Conservation (phyloP, 495 filamentous ascomycete genomes). For the Neurospora africana region DNA sequence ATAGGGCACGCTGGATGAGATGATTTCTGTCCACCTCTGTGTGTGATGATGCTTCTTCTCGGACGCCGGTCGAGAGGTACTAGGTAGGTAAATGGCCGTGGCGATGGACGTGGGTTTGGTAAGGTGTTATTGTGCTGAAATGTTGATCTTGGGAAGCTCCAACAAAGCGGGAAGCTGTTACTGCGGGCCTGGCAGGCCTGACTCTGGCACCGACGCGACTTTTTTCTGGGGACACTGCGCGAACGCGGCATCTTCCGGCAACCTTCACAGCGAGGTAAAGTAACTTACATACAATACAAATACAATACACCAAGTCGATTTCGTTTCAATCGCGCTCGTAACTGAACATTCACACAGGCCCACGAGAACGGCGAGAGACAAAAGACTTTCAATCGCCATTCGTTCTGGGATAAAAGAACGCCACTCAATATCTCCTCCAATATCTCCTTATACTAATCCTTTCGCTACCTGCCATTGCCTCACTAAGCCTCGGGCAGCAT, state of each 20-base stretch:
- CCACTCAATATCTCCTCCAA: background rate
- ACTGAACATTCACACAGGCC: background rate
- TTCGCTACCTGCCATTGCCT: background rate
- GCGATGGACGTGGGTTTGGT: background rate
- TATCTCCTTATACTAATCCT: background rate
- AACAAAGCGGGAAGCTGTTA: background rate
- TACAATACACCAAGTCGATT: background rate
- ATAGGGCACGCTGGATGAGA: background rate
- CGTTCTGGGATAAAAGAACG: background rate
- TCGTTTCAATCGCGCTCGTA: background rate
- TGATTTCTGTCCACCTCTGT: background rate
- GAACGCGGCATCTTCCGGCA: conserved; percentile 7
- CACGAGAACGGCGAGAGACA: background rate
- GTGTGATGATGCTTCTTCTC: background rate
- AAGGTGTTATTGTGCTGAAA: background rate
- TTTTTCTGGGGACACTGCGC: conserved; percentile 6
- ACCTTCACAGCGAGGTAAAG: background rate
- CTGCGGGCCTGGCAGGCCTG: background rate
- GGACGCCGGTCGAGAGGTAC: background rate
- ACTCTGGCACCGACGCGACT: conserved; percentile 6
- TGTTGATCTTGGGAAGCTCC: conserved; percentile 4
- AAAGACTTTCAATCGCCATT: background rate
- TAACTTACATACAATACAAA: background rate
- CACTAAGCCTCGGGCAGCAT: background rate
- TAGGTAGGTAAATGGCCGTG: background rate